Evolutionary conservation across 805 yeast genomes (phyloP).

Genomic region (Wickerhamomyces canadensis): DNA sequence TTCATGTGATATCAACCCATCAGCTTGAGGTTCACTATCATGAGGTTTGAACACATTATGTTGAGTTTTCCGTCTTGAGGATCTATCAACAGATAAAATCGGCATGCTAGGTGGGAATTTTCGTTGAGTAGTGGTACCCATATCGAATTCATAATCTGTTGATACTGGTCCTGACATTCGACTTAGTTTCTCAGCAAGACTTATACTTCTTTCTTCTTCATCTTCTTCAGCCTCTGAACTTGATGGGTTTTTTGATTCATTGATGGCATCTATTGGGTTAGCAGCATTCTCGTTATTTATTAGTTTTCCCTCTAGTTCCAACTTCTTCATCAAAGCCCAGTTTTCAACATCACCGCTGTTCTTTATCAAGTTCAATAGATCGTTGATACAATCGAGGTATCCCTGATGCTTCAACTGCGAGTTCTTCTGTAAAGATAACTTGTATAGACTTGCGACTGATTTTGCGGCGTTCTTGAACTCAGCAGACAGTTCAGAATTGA

Average conservation of each 20-base stretch:
- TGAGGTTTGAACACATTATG: no score
- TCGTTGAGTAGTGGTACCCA: conserved; percentile 8
- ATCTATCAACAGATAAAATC: conserved; percentile 5
- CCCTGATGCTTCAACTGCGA: conserved; percentile 48
- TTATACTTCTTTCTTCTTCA: neutral
- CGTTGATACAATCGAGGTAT: conserved; percentile 56
- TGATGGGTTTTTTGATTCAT: no score
- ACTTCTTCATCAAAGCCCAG: conserved; percentile 44
- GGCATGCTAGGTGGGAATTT: conserved; percentile 21
- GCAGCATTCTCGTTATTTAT: neutral
- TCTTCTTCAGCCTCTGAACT: no score
- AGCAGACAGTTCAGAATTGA: conserved; percentile 48
- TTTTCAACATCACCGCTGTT: conserved; percentile 39
- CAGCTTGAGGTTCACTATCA: no score
- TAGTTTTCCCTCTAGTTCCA: conserved; percentile 31
- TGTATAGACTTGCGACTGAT: conserved; percentile 60
- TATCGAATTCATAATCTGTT: conserved; percentile 13
- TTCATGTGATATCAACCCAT: neutral
- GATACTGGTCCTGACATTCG: conserved; percentile 4
- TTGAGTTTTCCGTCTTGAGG: neutral
- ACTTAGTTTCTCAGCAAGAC: neutral
- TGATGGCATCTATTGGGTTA: conserved; percentile 1
- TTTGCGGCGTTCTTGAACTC: conserved; percentile 70
- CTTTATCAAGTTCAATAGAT: conserved; percentile 39
- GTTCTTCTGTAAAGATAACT: conserved; percentile 46